phyloP scores from a whole-genome alignment of 2,329 filamentous ascomycete species.

The Apiospora pterosperma region DNA sequence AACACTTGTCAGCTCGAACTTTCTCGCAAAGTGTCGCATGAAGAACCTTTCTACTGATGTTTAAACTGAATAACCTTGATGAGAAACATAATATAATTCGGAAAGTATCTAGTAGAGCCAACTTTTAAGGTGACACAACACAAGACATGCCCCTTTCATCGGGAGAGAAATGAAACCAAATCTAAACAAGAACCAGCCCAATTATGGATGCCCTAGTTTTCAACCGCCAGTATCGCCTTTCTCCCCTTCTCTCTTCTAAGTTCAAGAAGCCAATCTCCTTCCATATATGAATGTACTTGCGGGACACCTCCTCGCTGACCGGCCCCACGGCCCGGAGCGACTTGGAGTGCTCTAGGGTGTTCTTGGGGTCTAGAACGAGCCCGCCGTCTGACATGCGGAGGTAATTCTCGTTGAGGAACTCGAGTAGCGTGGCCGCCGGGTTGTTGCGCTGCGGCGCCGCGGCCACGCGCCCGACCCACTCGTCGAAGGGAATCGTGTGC shows the following conservation, averaged over 20 bases:
- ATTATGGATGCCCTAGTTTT: too few species aligned
- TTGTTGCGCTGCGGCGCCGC: conserved; percentile 19
- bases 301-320: conserved; percentile 15
- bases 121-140: too few species aligned
- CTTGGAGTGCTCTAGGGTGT: conserved; percentile 20
- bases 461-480: conserved; percentile 25
- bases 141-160: too few species aligned
- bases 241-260: conserved; percentile 7
- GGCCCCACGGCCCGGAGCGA: conserved; percentile 17
- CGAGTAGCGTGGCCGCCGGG: conserved; percentile 21
- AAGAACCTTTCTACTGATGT: too few species aligned
- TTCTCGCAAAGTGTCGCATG: too few species aligned
- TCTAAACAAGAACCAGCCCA: too few species aligned
- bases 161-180: too few species aligned
- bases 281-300: conserved; percentile 20
- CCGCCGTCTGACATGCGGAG: conserved; percentile 27
- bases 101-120: too few species aligned
- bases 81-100: too few species aligned
- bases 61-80: too few species aligned
- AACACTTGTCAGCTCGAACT: too few species aligned
- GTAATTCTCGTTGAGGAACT: conserved; percentile 28
- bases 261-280: conserved; percentile 19
- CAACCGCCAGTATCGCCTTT: too few species aligned
- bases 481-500: conserved; percentile 20
- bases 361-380: conserved; percentile 22